Base-by-base conservation (phyloP, 371 early-diverging fungal genomes). In the Actinomucor elegans region DNA sequence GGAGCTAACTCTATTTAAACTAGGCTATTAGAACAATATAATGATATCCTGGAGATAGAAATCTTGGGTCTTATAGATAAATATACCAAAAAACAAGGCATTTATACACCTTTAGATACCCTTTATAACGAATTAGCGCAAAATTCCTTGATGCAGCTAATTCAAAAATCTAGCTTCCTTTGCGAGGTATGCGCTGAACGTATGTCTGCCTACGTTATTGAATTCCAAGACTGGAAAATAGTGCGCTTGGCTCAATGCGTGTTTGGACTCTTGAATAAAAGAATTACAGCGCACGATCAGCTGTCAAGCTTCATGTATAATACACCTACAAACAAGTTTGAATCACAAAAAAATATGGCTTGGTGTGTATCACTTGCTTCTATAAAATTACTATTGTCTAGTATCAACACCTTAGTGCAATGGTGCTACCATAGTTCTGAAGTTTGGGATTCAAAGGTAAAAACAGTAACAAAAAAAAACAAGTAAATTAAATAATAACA, bases 401-500 rank as follows among this genome's bases (percentile, higher is more conserved):
- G 49, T 24, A 20, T 49, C 4, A 3, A 38, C 26, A 9, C 11
- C 3, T 11, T 59, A 7, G 20, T 59, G 1, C 14, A 48, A 8
- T 59, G 59, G 59, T n/a, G n/a, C n/a, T 41, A 29, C 24, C 26
- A 41, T 28, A 26, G 23, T 23, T 26, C 45, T 47, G 40, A 20
- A 3, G 28, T 36, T n/a, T 60, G 61, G 61, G 33, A 38, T 42
- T 12, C 12, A 26, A 10, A 48, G 42, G 48, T 57, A 53, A 27
- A 17, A n/a, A 45, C 28, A 41, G 23, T 14, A 29, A 18, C 21
- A 0, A 26, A 5, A 20, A 28, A 34, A 14, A 18, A 10, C 23
- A 32, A 28, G 5, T 37, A 24, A 9, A 24, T 17, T 37, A 31
- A 24, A 40, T 15, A 26, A 9, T 12, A 29, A 14, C 2, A 23